A percentile compares a stretch with the other conserved stretches of the same genome.
These are phyloP conservation scores for Globisporangium middletonii DNA, from an alignment of 352 stramenopile species.

Conservation along the genomic window DNA sequence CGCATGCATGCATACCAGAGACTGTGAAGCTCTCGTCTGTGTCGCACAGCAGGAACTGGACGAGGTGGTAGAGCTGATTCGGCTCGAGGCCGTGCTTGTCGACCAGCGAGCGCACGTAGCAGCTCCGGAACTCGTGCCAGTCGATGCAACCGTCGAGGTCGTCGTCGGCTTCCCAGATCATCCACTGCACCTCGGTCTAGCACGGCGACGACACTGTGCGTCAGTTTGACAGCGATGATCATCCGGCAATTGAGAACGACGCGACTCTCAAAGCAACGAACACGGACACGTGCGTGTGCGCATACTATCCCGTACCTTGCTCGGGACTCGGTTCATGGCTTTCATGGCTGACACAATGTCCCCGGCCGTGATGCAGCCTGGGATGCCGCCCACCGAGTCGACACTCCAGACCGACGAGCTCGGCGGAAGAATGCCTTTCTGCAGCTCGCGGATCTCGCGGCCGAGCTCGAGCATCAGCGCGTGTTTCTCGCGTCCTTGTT, in stretches of 20 bases:
- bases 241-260: neutral
- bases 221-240: neutral
- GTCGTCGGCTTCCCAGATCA: constrained; percentile 97
- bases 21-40: constrained; percentile 83
- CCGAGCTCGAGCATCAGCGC: constrained; percentile 16
- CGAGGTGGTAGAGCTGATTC: constrained; percentile 91
- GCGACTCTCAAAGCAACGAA: neutral
- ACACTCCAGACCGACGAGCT: constrained; percentile 10
- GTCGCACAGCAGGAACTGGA: constrained; percentile 95
- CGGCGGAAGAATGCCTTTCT: constrained; percentile 28
- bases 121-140: constrained; percentile 91
- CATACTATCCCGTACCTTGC: constrained; percentile 20
- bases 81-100: constrained; percentile 92
- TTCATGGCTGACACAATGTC: constrained; percentile 48
- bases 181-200: constrained; percentile 90
- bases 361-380: constrained; percentile 27
- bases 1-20: constrained; percentile 34
- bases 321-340: constrained; percentile 21
- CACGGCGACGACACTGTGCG: neutral
- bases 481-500: neutral
- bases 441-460: constrained; percentile 41
- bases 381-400: constrained; percentile 1
- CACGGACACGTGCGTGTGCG: neutral
- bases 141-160: constrained; percentile 89
- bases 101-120: constrained; percentile 87